Base-by-base conservation (phyloP, 2,329 filamentous ascomycete species). In the Fusarium torulosum region DNA sequence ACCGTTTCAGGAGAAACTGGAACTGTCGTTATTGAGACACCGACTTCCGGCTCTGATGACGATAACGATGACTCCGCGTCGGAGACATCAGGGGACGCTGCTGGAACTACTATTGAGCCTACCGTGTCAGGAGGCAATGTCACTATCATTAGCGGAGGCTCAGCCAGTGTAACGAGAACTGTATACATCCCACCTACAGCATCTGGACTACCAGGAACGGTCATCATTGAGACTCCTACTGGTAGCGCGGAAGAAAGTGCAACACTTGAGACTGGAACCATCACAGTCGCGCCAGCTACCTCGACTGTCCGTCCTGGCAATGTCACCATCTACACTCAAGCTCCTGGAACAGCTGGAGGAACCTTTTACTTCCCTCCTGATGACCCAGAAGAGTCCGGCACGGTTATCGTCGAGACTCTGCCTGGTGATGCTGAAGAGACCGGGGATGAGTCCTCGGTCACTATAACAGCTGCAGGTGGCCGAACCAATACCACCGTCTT, bases 341-440 rank as follows among this genome's bases (percentile, higher is more conserved):
- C 59, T 5, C 41, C 23, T 3, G 52, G 52, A 15, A 59, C 60
- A 38, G 52, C 37, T 2, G 19, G 33, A 3, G 41, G 31, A 15
- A 65, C 62, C 9, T 25, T 65, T 1, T 65, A 65, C 20, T 59
- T 46, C 3, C 60, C 62, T 8, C 53, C 61, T 8, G 61, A 44
- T 11, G 40, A 47, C 1, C 41, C 46, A n/a, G 53, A 31, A 2
- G 57, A 59, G 8, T 29, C 35, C 0, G 63, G 52, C 0, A 67
- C 63, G 15, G 13, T 66, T 1, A 27, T 62, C 0, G 19, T 62
- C 1, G 62, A 59, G 27, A 59, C 58, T 8, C 17, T 50, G 3
- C 19, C 54, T 3, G 54, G 40, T 21, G 33, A 21, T 14, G 20
- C 33, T 8, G 13, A 7, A 8, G 25, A 31, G 4, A 50, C 55